phyloP scores from a whole-genome alignment of 2,329 filamentous ascomycete genomes.

The Diaporthe sp. region DNA sequence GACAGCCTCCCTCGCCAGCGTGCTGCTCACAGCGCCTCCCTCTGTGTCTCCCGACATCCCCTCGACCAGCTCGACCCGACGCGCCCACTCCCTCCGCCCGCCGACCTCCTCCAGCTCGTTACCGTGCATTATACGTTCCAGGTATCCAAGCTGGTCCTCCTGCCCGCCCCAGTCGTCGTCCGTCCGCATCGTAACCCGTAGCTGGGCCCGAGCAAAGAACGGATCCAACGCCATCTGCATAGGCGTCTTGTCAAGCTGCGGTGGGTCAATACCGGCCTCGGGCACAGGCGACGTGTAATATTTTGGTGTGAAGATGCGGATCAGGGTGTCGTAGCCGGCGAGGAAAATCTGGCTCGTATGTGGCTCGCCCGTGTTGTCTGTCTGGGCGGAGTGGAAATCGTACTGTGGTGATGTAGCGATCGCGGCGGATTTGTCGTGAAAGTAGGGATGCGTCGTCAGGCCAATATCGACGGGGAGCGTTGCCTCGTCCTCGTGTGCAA shows the following conservation, averaged over 20 bases:
- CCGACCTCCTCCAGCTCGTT: slow-evolving; percentile 64
- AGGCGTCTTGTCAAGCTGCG: slow-evolving; percentile 44
- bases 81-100: slow-evolving; percentile 70
- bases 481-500: background rate
- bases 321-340: slow-evolving; percentile 81
- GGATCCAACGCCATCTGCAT: slow-evolving; percentile 70
- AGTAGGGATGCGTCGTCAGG: slow-evolving; percentile 80
- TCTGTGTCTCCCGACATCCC: slow-evolving; percentile 58
- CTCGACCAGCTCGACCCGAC: slow-evolving; percentile 71
- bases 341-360: slow-evolving; percentile 73
- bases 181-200: slow-evolving; percentile 75
- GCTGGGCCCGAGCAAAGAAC: slow-evolving; percentile 72
- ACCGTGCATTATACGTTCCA: slow-evolving; percentile 62
- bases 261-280: background rate
- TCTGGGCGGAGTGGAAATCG: slow-evolving; percentile 11
- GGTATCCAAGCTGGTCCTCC: slow-evolving; percentile 67
- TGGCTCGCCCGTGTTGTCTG: background rate
- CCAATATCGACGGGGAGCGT: slow-evolving; percentile 71
- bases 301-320: slow-evolving; percentile 78
- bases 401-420: slow-evolving; percentile 65
- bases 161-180: slow-evolving; percentile 72
- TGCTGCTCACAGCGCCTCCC: slow-evolving; percentile 66
- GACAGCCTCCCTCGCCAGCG: slow-evolving; percentile 72
- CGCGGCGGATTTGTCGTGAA: slow-evolving; percentile 77
- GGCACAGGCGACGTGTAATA: slow-evolving; percentile 69